Base-by-base conservation (phyloP, 163 green algal genomes). In the Chloroidium sp. region DNA sequence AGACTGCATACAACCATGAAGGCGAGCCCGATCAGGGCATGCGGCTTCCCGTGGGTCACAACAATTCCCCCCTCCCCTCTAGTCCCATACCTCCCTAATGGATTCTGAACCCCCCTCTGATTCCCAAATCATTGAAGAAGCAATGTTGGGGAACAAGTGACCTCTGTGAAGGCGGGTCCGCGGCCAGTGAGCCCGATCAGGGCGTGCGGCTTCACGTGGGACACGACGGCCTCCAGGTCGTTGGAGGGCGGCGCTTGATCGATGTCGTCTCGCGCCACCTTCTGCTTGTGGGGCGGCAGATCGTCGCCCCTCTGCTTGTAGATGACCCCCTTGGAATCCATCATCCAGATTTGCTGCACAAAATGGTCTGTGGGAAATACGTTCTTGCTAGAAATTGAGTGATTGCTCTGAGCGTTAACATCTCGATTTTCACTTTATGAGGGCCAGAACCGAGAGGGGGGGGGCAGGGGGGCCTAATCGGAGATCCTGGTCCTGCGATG, bases 101-200 rank as follows among this genome's bases (percentile, higher is more conserved):
- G 36, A 36, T 36, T 36, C 36, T 36, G 36, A 36, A 36, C 36
- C 36, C 36, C 36, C 36, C 36, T 36, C 36, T 36, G 36, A 36
- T 36, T 36, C 36, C 36, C 36, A 36, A 36, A 36, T 36, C 36
- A 36, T 36, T 36, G 36, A 36, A 36, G 36, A 36, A 36, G 36
- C 36, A 36, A 36, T 36, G 36, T 36, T 36, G 36, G 36, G 36
- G 36, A 36, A 36, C 36, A 36, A 36, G 36, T 36, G 36, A 80
- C 79, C 89, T 95, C 84, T 60, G 83, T 79, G 80, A 95, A 97
- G 62, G 93, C 81, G 58, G 84, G 83, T 2, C 92, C 92, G 36
- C 86, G 88, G 76, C 82, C 87, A 2, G 85, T 85, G n/a, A 93
- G 87, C 2, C 90, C 90, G 60, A 94, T 89, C 59, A 94, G 85